These are phyloP conservation scores for Phoenix dactylifera DNA, from an alignment of 176 grass and related monocot genomes.

Conservation along the genomic window DNA sequence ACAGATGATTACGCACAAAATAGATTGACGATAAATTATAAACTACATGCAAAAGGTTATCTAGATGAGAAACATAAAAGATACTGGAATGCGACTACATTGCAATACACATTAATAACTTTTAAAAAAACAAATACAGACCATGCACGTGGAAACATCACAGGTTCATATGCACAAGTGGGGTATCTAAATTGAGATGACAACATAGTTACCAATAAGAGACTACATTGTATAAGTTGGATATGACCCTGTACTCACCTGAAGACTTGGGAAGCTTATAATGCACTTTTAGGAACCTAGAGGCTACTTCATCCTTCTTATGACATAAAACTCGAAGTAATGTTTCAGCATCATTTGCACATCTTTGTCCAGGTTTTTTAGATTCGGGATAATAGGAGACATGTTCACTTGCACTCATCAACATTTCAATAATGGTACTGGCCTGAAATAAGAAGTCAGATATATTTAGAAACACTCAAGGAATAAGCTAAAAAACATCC, in stretches of 20 bases:
- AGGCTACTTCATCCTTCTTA: conserved; percentile 75
- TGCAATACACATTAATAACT: too few species aligned
- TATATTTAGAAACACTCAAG: conserved; percentile 6
- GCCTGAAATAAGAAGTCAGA: conserved; percentile 41
- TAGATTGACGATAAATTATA: too few species aligned
- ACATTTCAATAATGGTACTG: conserved; percentile 61
- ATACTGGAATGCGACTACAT: too few species aligned
- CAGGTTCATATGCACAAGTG: too few species aligned
- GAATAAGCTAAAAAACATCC: background rate
- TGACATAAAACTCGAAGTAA: conserved; percentile 89
- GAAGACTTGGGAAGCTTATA: conserved; percentile 91
- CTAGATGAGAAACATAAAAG: too few species aligned
- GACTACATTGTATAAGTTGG: background rate
- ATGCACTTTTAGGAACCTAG: conserved; percentile 73
- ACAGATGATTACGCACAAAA: too few species aligned
- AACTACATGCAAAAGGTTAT: too few species aligned
- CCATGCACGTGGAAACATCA: too few species aligned
- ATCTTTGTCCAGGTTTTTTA: conserved; percentile 27
- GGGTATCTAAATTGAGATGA: too few species aligned
- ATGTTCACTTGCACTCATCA: conserved; percentile 72
- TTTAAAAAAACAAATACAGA: too few species aligned
- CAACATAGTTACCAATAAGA: background rate
- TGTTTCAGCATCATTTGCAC: conserved; percentile 60
- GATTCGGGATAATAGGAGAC: conserved; percentile 35
- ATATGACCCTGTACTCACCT: conserved; percentile 37